phyloP scores from a whole-genome alignment of 352 stramenopile genomes.

The Globisporangium spinosum region DNA sequence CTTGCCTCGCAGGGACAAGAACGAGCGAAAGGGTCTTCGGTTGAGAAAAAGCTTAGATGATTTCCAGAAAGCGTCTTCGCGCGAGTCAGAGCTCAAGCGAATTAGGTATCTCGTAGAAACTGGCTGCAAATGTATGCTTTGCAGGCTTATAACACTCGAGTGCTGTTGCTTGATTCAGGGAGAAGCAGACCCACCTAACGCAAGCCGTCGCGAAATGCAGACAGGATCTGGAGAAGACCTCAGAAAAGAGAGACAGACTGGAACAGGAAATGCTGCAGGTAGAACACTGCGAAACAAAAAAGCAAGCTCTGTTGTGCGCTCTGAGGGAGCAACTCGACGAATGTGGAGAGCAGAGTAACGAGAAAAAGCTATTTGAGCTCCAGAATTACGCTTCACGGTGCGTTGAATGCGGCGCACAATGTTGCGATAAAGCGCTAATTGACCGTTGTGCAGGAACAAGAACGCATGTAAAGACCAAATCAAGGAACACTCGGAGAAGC shows the following conservation, averaged over 20 bases:
- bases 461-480: background rate
- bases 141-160: background rate
- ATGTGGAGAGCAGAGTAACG: background rate
- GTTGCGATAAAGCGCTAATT: background rate
- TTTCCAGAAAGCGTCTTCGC: background rate
- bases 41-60: background rate
- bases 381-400: background rate
- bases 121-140: background rate
- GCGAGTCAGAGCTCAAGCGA: background rate
- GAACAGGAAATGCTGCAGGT: background rate
- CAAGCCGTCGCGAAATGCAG: background rate
- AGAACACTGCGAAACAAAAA: background rate
- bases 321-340: background rate
- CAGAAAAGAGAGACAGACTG: background rate
- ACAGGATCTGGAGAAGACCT: background rate
- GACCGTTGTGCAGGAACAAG: background rate
- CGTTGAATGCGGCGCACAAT: background rate
- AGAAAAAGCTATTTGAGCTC: background rate
- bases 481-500: background rate
- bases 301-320: background rate
- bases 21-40: background rate
- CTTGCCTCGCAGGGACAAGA: background rate
- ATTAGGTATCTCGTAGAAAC: background rate
- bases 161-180: background rate
- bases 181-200: background rate